phyloP scores from a whole-genome alignment of 2,329 filamentous ascomycete genomes.

The Aspergillus ustus region DNA sequence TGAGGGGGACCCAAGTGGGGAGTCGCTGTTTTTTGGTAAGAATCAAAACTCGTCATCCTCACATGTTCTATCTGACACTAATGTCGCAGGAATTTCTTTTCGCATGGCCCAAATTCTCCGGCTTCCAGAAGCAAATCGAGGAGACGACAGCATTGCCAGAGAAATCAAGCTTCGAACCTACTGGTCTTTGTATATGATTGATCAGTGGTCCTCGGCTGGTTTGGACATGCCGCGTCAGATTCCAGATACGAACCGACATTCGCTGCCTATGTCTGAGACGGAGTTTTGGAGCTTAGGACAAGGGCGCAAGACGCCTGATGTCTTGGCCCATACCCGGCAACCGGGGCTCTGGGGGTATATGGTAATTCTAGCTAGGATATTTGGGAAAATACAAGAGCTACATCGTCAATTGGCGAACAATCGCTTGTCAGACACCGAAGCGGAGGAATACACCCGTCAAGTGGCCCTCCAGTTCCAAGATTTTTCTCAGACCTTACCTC shows the following conservation, averaged over 20 bases:
- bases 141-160: background rate
- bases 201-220: conserved; percentile 6
- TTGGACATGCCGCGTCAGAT: conserved; percentile 2
- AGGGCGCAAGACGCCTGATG: no score
- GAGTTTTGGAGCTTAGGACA: background rate
- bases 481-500: background rate
- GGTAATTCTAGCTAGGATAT: conserved; percentile 1
- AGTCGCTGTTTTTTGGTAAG: conserved; percentile 3
- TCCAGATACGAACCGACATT: background rate
- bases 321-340: background rate
- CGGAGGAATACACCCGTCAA: background rate
- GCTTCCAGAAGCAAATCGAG: background rate
- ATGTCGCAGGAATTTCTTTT: background rate
- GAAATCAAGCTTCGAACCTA: conserved; percentile 1
- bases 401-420: background rate
- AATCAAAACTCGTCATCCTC: background rate
- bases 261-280: background rate
- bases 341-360: conserved; percentile 4
- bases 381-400: conserved; percentile 2
- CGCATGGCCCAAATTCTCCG: conserved; percentile 4
- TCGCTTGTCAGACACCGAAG: background rate
- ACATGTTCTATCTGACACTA: background rate
- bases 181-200: conserved; percentile 10
- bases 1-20: background rate
- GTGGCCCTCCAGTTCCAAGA: background rate